Evolutionary conservation across 2,329 filamentous ascomycete species (phyloP).

Genomic region (Didymella sp.): DNA sequence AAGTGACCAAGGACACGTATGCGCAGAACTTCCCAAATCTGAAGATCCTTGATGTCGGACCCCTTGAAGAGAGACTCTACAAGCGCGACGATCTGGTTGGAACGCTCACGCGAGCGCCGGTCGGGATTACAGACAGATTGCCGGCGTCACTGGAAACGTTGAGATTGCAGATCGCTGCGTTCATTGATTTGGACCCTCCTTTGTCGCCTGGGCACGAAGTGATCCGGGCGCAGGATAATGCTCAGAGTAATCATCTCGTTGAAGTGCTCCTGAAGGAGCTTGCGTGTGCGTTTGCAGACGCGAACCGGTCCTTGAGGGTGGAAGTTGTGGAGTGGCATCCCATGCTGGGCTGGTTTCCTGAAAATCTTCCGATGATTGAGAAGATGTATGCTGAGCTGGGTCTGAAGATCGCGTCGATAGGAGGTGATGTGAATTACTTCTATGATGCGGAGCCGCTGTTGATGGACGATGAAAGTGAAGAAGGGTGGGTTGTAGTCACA

Average conservation of each 20-base stretch:
- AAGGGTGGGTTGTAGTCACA: conserved; percentile 7
- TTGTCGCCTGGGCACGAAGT: no score
- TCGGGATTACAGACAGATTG: no score
- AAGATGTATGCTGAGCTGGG: neutral
- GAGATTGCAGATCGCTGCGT: neutral
- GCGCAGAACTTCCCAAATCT: neutral
- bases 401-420: neutral
- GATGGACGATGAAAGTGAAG: neutral
- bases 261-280: neutral
- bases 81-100: no score
- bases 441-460: conserved; percentile 1
- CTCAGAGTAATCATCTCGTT: no score
- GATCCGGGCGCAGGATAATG: no score
- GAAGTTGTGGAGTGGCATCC: conserved; percentile 6
- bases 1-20: neutral
- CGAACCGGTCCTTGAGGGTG: neutral
- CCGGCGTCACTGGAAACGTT: neutral
- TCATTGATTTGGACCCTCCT: no score
- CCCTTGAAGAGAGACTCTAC: neutral
- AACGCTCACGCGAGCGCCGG: no score
- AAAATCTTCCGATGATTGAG: neutral
- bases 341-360: conserved; percentile 5
- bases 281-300: neutral
- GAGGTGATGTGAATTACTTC: neutral
- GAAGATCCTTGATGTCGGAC: neutral